Evolutionary conservation across 768 basidiomycete genomes (phyloP), one percentile per base, ranked within the genome.

Genomic region (Xerocomellus chrysenteron): DNA sequence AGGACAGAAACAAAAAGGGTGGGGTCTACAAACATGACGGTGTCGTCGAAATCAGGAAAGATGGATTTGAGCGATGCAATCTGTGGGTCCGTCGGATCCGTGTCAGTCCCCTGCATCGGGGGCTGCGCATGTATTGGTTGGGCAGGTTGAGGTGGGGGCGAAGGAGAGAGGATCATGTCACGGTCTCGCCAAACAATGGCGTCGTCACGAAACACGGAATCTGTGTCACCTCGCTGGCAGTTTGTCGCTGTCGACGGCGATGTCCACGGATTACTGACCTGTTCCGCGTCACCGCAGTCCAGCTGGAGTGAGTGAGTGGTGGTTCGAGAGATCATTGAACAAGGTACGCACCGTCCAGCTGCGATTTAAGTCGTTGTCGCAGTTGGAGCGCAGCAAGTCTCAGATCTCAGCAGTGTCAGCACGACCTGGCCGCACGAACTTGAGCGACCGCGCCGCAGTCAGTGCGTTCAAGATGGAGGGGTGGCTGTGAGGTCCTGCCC

Each of bases 21-120:
- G 32, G 56, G 24, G 44, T 24, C 10, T 30, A 77, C 83, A 48
- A 64, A 87, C 85, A 93, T 73, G 48, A 92, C 75, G n/a, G 77
- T 66, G 48, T 85, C 81, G 58, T 93, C 90, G 62, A 90, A 91
- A 70, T 87, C 86, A 7, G 90, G 90, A 69, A 92, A 92, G 79
- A 92, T 86, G 9, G 78, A 80, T 45, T 79, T 81, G 46, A 92
- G 75, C 0, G 75, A 73, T 11, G 79, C 75, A 43, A 88, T 70
- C n/a, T 76, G 74, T 2, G 84, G 80, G 71, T 87, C 69, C 11
- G 60, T n/a, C 21, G 47, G 49, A 1, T 32, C 30, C 8, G 30
- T 33, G 24, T 55, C 44, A 5, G 47, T 37, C 5, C 3, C 41
- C 17, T 56, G 47, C 47, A 50, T 50, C 2, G 36, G 41, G 13